Conservation (phyloP, 495 filamentous ascomycete species). For the Talaromyces wortmannii region DNA sequence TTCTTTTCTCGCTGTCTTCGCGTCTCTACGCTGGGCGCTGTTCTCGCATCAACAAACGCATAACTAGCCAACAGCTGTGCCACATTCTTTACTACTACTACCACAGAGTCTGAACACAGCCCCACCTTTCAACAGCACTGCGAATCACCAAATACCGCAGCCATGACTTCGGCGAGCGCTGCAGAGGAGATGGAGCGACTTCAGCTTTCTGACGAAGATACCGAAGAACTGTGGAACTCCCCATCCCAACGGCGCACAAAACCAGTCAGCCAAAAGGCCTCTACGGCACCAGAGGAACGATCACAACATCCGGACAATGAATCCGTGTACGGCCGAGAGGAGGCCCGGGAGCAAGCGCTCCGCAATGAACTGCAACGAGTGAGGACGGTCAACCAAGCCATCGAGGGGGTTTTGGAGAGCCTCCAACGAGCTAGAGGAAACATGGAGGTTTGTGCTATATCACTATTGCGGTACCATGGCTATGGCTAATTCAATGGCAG, state of each 20-base stretch:
- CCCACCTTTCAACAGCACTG: neutral
- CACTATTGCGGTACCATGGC: neutral
- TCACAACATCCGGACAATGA: constrained; percentile 38
- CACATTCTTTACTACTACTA: too few relatives aligned
- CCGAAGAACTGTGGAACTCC: constrained; percentile 68
- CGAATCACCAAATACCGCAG: neutral
- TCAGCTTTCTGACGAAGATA: constrained; percentile 49
- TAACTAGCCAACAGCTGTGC: too few relatives aligned
- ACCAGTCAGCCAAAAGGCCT: constrained; percentile 9
- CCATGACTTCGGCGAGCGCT: constrained; percentile 29
- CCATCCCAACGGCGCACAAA: constrained; percentile 46
- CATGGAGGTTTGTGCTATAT: constrained; percentile 64
- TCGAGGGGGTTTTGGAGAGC: constrained; percentile 75
- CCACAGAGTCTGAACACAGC: too few relatives aligned
- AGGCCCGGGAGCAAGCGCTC: constrained; percentile 65
- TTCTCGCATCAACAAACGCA: neutral
- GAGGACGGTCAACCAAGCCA: constrained; percentile 75
- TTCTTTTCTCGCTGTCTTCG: too few relatives aligned
- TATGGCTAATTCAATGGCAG: constrained; percentile 27
- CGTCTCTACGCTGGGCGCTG: neutral
- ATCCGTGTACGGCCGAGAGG: constrained; percentile 56
- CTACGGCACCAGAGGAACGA: constrained; percentile 23
- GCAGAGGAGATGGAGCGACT: constrained; percentile 40
- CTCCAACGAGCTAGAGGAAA: constrained; percentile 78
- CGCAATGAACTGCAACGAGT: constrained; percentile 75